Evolutionary conservation across 2,329 filamentous ascomycete species (phyloP), one percentile per base, ranked within the genome.

Genomic region (Talaromyces sp.): DNA sequence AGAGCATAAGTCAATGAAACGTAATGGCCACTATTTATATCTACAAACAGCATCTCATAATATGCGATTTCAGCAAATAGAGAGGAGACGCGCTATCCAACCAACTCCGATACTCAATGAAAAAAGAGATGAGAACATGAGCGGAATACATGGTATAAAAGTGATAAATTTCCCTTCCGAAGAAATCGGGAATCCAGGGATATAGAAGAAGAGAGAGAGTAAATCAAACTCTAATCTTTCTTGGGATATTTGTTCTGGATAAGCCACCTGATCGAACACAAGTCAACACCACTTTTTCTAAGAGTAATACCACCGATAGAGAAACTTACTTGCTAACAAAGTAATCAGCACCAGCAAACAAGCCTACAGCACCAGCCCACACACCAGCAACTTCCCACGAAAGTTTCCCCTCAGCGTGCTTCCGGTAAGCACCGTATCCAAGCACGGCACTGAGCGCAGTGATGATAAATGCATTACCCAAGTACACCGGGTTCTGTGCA

Each of bases 221-320:
- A 10, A 10, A 22, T 31, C 31, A 3, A 24, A 37, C 13, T 24
- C 47, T 61, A 66, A 2, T 66, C 61, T 19, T 82, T 81, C 63
- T 76, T 76, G 59, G 81, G 81, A 69, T 79, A 83, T 71, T 82
- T 83, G 75, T 83, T 83, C 71, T 82, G 78, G 68, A 83, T 73
- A 63, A 83, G 76, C 78, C 81, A 83, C 69, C 81, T 83, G 67
- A 63, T 27, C 45, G 6, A 33, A 33, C 6, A 41, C 24, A 45
- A 45, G 49, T 27, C 31, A 43, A 54, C 60, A 60, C 19, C 31
- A 41, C 24, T n/a, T 50, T 27, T 4, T 37, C 1, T 11, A 19
- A 8, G 5, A 33, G 11, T 22, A 31, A 5, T 35, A 6, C 22
- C 22, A 27, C 33, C 9, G 16, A 24, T 39, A 11, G n/a, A 31